phyloP scores from a whole-genome alignment of 2,329 filamentous ascomycete species.

The Aspergillus sp. region DNA sequence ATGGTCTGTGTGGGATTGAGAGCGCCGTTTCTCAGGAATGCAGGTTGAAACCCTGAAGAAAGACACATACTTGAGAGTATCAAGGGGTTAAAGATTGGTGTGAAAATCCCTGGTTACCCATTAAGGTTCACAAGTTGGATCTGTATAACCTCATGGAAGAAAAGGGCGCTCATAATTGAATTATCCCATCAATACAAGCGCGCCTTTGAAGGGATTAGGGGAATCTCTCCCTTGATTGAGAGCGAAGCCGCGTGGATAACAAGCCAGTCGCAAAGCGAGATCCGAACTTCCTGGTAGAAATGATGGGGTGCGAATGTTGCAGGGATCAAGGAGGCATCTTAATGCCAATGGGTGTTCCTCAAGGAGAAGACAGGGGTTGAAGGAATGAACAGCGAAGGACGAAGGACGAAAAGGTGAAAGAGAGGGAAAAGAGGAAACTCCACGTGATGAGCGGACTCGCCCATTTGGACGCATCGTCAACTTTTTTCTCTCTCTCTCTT shows the following conservation, averaged over 20 bases:
- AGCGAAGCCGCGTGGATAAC: background rate
- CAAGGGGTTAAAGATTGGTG: background rate
- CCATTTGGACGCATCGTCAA: background rate
- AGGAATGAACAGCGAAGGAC: background rate
- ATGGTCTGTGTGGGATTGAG: slow-evolving; percentile 1
- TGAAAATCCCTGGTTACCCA: background rate
- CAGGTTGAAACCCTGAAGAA: background rate
- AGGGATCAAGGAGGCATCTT: background rate
- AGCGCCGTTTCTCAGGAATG: slow-evolving; percentile 6
- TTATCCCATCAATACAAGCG: background rate
- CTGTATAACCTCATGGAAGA: background rate
- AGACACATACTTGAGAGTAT: background rate
- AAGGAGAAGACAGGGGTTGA: background rate
- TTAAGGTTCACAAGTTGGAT: background rate
- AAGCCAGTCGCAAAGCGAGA: background rate
- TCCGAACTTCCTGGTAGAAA: background rate
- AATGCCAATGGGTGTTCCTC: background rate
- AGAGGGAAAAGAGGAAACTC: background rate
- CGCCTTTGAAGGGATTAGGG: background rate
- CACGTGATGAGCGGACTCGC: background rate
- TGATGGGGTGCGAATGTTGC: background rate
- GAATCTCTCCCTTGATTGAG: background rate
- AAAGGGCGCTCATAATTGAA: background rate
- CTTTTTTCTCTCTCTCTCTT: background rate
- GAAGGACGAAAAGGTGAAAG: background rate